Percentiles rank a stretch among this genome's conserved stretches.
phyloP scores from a whole-genome alignment of 1,284 basidiomycete genomes.

The Leccinum laetum region DNA sequence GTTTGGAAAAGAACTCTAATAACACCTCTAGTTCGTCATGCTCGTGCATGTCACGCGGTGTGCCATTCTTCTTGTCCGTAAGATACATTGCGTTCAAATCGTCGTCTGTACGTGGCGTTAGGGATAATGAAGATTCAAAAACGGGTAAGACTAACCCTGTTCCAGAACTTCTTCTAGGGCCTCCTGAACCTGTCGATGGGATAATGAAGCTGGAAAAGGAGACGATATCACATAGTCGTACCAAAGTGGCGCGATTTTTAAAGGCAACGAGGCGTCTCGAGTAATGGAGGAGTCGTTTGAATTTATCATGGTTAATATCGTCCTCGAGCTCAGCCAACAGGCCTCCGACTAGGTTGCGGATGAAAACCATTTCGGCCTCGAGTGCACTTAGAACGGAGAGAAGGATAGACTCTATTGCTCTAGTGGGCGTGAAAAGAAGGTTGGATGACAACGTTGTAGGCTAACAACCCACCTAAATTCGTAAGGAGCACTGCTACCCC shows the following conservation, averaged over 20 bases:
- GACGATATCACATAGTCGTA: constrained; percentile 30
- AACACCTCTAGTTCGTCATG: constrained; percentile 95
- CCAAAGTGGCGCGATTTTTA: constrained; percentile 84
- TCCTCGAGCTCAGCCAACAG: constrained; percentile 91
- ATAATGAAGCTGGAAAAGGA: constrained; percentile 7
- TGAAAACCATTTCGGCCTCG: constrained; percentile 93
- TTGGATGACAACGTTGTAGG: constrained; percentile 11
- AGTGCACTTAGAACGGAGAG: constrained; percentile 87
- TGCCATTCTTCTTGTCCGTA: constrained; percentile 70
- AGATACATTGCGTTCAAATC: constrained; percentile 94
- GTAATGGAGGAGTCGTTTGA: constrained; percentile 89
- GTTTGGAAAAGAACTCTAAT: constrained; percentile 93
- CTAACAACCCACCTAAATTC: constrained; percentile 77
- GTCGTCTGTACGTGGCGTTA: constrained; percentile 61
- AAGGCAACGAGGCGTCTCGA: constrained; percentile 85
- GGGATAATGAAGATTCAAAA: neutral
- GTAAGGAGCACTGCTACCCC: constrained; percentile 71
- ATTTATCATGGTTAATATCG: constrained; percentile 91
- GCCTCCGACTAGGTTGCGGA: constrained; percentile 83
- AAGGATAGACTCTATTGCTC: constrained; percentile 88
- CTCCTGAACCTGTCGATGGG: constrained; percentile 69
- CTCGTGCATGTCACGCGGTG: constrained; percentile 63
- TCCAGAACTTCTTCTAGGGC: constrained; percentile 88
- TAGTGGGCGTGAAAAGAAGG: constrained; percentile 33
- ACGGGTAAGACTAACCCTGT: constrained; percentile 57